Evolutionary conservation across 176 grass and related monocot genomes (phyloP), one percentile per base, ranked within the genome.

Genomic region (Paspalum notatum): DNA sequence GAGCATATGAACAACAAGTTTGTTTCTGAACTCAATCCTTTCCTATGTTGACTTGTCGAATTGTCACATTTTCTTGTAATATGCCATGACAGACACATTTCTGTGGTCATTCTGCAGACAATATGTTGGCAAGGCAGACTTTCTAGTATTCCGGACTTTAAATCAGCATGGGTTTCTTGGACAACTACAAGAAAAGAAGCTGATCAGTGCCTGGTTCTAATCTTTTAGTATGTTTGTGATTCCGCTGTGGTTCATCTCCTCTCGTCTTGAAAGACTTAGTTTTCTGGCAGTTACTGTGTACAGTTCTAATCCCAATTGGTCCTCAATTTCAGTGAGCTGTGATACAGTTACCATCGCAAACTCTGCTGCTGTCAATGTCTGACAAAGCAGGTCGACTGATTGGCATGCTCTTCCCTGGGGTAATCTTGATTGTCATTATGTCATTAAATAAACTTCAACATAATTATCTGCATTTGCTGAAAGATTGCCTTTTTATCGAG

Each of bases 1-100:
- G 96, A 99, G 55, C 96, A 95, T 89, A 95, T 99, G 93, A 93
- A 84, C 74, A 99, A 99, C 72, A 99, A 93, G 93, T 99, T 87
- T 42, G 81, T 88, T 26, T 22, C 68, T 72, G 76, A 78, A 44
- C 52, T 49, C 32, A 66, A 66, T 80, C 47, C 20, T 58, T 76
- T 81, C 78, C 63, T 39, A 55, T 74, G 11, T 69, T 58, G 54
- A 64, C 62, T 54, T 40, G 49, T 59, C 82, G 17, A 69, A 75
- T 64, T 74, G 8, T 24, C 76, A 59, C 15, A 55, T 75, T 56
- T 73, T 62, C 42, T 41, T 45, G 38, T 52, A 61, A 41, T 82
- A 51, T 84, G 80, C 43, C 74, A 26, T 46, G 39, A 20, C 26
- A 85, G 39, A 79, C 78, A 77, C 79, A 3, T 85, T 49, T 89